A percentile compares a stretch with the other conserved stretches of the same genome.
These are phyloP conservation scores for Pichia phayaonensis DNA, from an alignment of 805 yeast species.

Conservation along the genomic window DNA sequence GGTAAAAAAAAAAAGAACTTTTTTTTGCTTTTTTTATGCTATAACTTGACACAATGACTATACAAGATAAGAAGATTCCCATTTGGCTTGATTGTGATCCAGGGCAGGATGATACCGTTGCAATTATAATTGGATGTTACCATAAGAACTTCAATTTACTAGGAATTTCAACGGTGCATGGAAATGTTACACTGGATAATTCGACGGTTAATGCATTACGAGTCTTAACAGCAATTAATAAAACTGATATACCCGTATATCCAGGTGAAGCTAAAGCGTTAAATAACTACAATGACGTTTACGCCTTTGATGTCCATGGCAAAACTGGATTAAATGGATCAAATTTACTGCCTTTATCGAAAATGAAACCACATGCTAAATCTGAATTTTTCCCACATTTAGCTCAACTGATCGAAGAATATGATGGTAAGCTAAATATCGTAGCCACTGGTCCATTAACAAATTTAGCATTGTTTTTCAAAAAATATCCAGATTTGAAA, in stretches of 20 bases:
- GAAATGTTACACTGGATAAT: slow-evolving; percentile 54
- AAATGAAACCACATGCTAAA: slow-evolving; percentile 14
- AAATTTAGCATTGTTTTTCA: slow-evolving; percentile 52
- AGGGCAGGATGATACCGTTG: slow-evolving; percentile 84
- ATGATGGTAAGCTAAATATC: slow-evolving; percentile 45
- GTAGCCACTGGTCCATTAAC: slow-evolving; percentile 78
- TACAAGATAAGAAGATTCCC: slow-evolving; percentile 36
- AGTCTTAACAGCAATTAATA: slow-evolving; percentile 51
- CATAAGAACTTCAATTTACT: slow-evolving; percentile 50
- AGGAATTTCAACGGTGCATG: slow-evolving; percentile 73
- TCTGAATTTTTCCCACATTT: slow-evolving; percentile 22
- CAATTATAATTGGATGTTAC: slow-evolving; percentile 54
- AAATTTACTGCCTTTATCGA: slow-evolving; percentile 45
- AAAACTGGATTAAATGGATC: slow-evolving; percentile 74
- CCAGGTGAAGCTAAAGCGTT: slow-evolving; percentile 59
- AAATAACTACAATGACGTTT: slow-evolving; percentile 33
- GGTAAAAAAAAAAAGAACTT: not conserved
- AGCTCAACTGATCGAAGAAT: slow-evolving; percentile 17
- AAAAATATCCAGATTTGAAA: slow-evolving; percentile 46
- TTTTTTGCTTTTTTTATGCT: not conserved
- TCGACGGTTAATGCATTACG: slow-evolving; percentile 68
- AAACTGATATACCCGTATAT: slow-evolving; percentile 53
- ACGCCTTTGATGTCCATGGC: slow-evolving; percentile 68
- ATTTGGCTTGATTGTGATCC: slow-evolving; percentile 91
- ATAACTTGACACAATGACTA: not conserved